Conservation (phyloP, 139 green algal genomes). For the Closterium sp. region DNA sequence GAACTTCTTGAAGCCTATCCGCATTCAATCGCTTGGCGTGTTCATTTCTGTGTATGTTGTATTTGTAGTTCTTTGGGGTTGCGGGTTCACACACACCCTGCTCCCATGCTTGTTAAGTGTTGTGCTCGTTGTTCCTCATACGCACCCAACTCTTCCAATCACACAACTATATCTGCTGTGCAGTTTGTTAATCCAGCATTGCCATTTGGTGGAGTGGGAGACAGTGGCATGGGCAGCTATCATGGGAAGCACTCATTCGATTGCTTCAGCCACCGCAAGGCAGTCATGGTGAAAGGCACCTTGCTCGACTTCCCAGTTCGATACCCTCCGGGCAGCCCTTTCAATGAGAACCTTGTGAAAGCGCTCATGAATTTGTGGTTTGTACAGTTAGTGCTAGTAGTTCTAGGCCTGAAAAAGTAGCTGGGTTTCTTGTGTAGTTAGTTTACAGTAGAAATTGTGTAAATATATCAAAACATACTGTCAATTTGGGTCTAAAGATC, state of each 20-base stretch:
- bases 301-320: neutral
- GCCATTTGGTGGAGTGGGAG: slow-evolving; percentile 59
- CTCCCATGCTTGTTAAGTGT: too few species aligned
- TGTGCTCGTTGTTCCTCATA: too few species aligned
- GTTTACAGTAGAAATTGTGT: too few species aligned
- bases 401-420: slow-evolving; percentile 6
- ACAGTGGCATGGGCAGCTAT: slow-evolving; percentile 54
- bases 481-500: too few species aligned
- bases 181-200: slow-evolving; percentile 30
- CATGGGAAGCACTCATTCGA: slow-evolving; percentile 54
- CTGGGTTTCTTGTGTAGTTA: too few species aligned
- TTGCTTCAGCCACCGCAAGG: slow-evolving; percentile 54
- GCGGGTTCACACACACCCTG: too few species aligned
- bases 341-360: slow-evolving; percentile 11
- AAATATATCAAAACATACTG: too few species aligned
- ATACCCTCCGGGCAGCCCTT: slow-evolving; percentile 4
- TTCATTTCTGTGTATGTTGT: too few species aligned
- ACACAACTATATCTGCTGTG: neutral
- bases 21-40: too few species aligned
- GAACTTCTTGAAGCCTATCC: too few species aligned
- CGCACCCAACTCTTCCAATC: neutral
- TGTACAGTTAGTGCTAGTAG: neutral
- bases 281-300: slow-evolving; percentile 29
- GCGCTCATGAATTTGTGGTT: neutral
- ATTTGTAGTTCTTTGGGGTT: too few species aligned